These are phyloP conservation scores for Podaxis rugospora DNA, from an alignment of 768 basidiomycete species.

Conservation along the genomic window DNA sequence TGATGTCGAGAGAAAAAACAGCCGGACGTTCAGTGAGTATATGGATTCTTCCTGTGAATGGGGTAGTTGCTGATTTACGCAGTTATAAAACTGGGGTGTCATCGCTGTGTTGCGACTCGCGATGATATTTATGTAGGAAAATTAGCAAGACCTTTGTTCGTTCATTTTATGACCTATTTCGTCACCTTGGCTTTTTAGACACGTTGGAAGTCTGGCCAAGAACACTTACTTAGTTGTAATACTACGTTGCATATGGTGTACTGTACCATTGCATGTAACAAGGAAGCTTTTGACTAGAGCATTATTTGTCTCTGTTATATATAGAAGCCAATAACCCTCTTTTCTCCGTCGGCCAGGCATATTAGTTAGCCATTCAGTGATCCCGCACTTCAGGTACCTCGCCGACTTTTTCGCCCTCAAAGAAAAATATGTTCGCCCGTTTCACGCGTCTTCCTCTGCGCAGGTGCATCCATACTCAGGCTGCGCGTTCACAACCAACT, in stretches of 20 bases:
- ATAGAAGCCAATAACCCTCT: background rate
- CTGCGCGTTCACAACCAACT: conserved; percentile 13
- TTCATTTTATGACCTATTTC: background rate
- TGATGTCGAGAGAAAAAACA: conserved; percentile 41
- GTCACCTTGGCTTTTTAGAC: background rate
- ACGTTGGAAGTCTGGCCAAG: background rate
- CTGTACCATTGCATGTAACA: background rate
- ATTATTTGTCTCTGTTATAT: conserved; percentile 6
- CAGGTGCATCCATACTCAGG: conserved; percentile 46
- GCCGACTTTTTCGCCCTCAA: background rate
- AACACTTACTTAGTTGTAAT: background rate
- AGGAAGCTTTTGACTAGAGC: background rate
- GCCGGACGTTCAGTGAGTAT: conserved; percentile 9
- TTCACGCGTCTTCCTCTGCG: conserved; percentile 49
- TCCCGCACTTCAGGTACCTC: background rate
- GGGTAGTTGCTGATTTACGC: background rate
- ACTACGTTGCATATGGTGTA: background rate
- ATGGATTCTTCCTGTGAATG: background rate
- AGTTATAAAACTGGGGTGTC: background rate
- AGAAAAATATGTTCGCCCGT: conserved; percentile 45
- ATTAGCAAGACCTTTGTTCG: background rate
- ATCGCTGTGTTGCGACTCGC: background rate
- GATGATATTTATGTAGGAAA: background rate
- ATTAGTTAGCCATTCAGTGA: background rate
- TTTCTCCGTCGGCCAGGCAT: background rate